Conservation (phyloP, 1,284 basidiomycete genomes). For the Cutaneotrichosporon sp. region DNA sequence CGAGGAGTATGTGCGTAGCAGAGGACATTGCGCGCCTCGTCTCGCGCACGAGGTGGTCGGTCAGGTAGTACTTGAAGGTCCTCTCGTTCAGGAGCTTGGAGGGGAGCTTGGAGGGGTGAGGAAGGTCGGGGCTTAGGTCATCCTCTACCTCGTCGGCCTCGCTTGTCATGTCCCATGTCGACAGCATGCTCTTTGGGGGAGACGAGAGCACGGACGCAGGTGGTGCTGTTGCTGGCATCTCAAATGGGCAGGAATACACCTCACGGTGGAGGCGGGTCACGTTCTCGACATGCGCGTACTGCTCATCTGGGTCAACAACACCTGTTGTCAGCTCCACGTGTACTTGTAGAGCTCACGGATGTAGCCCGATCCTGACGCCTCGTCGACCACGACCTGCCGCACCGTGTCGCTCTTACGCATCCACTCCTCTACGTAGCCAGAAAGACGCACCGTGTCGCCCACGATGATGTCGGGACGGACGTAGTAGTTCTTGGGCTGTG, state of each 20-base stretch:
- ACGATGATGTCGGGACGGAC: slow-evolving; percentile 38
- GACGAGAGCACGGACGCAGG: slow-evolving; percentile 9
- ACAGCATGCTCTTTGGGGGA: slow-evolving; percentile 15
- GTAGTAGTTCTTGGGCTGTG: slow-evolving; percentile 28
- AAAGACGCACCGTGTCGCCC: slow-evolving; percentile 42
- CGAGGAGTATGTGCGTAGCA: slow-evolving; percentile 10
- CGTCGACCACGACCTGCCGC: slow-evolving; percentile 40
- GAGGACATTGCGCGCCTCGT: slow-evolving; percentile 15
- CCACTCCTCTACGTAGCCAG: slow-evolving; percentile 45
- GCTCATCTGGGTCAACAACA: slow-evolving; percentile 42
- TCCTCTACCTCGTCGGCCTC: slow-evolving; percentile 24
- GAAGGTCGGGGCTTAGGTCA: slow-evolving; percentile 29
- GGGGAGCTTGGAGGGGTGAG: slow-evolving; percentile 36
- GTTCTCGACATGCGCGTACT: slow-evolving; percentile 28
- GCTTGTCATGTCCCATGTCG: slow-evolving; percentile 22
- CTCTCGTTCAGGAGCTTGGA: slow-evolving; percentile 38
- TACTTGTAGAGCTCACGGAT: slow-evolving; percentile 29
- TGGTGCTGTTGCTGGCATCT: slow-evolving; percentile 22
- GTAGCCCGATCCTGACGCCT: slow-evolving; percentile 33
- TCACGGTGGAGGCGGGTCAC: slow-evolving; percentile 34
- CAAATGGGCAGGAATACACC: slow-evolving; percentile 40
- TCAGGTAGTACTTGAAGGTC: slow-evolving; percentile 45
- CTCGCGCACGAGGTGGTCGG: slow-evolving; percentile 43
- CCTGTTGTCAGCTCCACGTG: slow-evolving; percentile 22
- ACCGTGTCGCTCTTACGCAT: slow-evolving; percentile 30